Conservation (phyloP, 257 asterid genomes). For the Solanum piurae region DNA sequence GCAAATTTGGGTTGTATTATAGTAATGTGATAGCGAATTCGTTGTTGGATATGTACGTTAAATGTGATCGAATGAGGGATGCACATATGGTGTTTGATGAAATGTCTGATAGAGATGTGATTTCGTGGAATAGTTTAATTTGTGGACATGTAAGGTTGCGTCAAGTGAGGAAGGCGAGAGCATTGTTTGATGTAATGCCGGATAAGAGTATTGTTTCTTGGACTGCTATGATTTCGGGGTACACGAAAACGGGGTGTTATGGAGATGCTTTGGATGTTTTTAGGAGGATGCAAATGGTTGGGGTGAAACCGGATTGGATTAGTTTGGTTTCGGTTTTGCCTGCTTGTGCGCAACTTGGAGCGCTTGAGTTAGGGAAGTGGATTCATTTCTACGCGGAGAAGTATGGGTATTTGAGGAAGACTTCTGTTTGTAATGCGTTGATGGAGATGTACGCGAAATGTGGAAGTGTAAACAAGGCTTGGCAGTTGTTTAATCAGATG, state of each 20-base stretch:
- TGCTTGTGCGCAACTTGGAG: conserved; percentile 63
- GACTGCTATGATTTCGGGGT: conserved; percentile 76
- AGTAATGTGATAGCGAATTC: conserved; percentile 32
- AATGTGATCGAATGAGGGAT: conserved; percentile 31
- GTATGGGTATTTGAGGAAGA: conserved; percentile 38
- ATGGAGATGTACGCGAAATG: conserved; percentile 82
- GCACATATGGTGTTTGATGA: conserved; percentile 55
- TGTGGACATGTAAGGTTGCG: conserved; percentile 54
- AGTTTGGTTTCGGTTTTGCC: conserved; percentile 61
- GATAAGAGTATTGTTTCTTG: conserved; percentile 51
- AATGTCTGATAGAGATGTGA: conserved; percentile 60
- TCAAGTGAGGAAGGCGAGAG: conserved; percentile 40
- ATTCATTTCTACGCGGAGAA: conserved; percentile 52
- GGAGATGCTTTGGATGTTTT: conserved; percentile 59
- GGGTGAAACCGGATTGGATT: conserved; percentile 73
- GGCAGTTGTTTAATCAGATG: conserved; percentile 48
- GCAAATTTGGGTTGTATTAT: conserved; percentile 29
- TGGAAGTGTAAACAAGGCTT: conserved; percentile 45
- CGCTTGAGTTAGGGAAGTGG: conserved; percentile 71
- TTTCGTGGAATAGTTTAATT: conserved; percentile 67
- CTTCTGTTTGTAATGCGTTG: conserved; percentile 51
- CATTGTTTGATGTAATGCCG: conserved; percentile 50
- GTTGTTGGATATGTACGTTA: conserved; percentile 57
- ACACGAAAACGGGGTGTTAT: conserved; percentile 36
- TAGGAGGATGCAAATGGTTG: conserved; percentile 53